Percentiles rank a stretch among this genome's conserved stretches.
These are phyloP conservation scores for Lachnellula occidentalis DNA, from an alignment of 2,329 filamentous ascomycete species.

Conservation along the genomic window DNA sequence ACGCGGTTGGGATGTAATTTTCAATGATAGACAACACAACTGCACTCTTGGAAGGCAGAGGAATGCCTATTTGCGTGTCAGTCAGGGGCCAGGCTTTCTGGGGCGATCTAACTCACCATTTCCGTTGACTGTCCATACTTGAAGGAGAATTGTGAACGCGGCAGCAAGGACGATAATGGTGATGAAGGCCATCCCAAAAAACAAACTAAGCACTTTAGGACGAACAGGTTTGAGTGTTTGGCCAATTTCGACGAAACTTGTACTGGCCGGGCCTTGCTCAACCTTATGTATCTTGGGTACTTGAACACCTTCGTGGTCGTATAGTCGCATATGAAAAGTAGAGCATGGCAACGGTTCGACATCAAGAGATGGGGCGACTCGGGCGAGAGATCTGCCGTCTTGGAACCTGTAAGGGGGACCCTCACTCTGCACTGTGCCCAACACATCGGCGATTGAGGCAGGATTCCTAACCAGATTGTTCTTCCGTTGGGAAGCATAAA, in stretches of 20 bases:
- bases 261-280: too few relatives aligned
- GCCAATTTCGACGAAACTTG: not conserved
- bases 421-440: slow-evolving; percentile 24
- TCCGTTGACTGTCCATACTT: slow-evolving; percentile 4
- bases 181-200: slow-evolving; percentile 12
- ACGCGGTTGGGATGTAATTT: slow-evolving; percentile 47
- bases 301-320: too few relatives aligned
- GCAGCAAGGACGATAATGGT: slow-evolving; percentile 7
- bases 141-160: slow-evolving; percentile 6
- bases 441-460: slow-evolving; percentile 17
- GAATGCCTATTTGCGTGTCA: slow-evolving; percentile 9
- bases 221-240: slow-evolving; percentile 3
- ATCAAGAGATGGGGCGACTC: too few relatives aligned
- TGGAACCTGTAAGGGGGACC: not conserved
- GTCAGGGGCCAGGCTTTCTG: too few relatives aligned
- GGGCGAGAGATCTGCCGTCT: not conserved
- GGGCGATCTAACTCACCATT: slow-evolving; percentile 11
- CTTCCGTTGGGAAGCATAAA: slow-evolving; percentile 9
- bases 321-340: too few relatives aligned
- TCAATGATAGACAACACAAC: slow-evolving; percentile 35
- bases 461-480: slow-evolving; percentile 27
- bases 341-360: too few relatives aligned
- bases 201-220: slow-evolving; percentile 14
- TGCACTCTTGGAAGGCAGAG: slow-evolving; percentile 13
- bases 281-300: too few relatives aligned